Conservation (phyloP, 2,329 filamentous ascomycete species). For the Coniochaeta sp. region DNA sequence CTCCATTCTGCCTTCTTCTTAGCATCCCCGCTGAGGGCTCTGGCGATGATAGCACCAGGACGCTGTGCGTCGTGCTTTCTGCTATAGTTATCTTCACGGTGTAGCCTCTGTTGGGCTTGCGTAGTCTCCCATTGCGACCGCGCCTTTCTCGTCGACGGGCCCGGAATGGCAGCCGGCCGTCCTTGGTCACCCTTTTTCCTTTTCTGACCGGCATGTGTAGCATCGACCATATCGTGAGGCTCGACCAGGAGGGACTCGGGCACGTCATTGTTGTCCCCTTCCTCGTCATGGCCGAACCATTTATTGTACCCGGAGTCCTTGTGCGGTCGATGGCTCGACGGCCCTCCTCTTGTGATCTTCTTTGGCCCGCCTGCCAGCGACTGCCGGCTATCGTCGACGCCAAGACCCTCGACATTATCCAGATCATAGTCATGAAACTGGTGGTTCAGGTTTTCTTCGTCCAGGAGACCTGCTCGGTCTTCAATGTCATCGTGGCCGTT, state of each 20-base stretch:
- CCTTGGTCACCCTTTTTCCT: constrained; percentile 10
- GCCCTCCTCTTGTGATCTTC: constrained; percentile 8
- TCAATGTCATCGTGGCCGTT: constrained; percentile 34
- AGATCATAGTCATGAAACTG: constrained; percentile 43
- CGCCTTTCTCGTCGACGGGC: constrained; percentile 34
- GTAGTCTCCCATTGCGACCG: constrained; percentile 48
- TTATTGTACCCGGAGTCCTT: constrained; percentile 18
- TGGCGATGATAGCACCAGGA: constrained; percentile 19
- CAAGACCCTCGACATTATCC: constrained; percentile 32
- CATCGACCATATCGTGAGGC: constrained; percentile 26
- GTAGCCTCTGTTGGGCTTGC: constrained; percentile 43
- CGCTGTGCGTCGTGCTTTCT: constrained; percentile 14
- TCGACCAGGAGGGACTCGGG: constrained; percentile 58
- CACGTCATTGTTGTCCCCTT: constrained; percentile 54
- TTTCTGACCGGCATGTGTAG: constrained; percentile 7
- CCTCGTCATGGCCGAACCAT: constrained; percentile 31
- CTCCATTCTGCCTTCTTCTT: constrained; percentile 82
- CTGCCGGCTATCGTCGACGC: constrained; percentile 36
- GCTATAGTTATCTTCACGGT: constrained; percentile 27
- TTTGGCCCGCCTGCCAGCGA: constrained; percentile 30
- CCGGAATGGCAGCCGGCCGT: constrained; percentile 25
- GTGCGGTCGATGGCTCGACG: constrained; percentile 6
- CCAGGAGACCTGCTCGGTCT: constrained; percentile 33
- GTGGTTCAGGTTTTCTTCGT: constrained; percentile 47
- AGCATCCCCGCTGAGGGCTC: constrained; percentile 24